Evolutionary conservation across 2,329 filamentous ascomycete species (phyloP).

Genomic region (Lasiodiplodia sp.): DNA sequence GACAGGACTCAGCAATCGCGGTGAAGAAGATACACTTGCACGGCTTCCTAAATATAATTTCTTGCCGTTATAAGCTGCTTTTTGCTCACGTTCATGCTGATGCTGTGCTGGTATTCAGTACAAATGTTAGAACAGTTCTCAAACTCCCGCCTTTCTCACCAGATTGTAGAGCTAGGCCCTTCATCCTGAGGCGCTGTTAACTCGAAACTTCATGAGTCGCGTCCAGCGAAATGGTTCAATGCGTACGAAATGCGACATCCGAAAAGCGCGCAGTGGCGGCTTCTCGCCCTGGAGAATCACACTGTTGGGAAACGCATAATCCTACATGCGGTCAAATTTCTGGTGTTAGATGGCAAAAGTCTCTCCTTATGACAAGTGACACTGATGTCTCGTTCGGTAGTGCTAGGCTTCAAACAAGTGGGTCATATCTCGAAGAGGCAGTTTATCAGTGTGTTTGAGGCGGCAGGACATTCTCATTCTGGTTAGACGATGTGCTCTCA

Average conservation of each 20-base stretch:
- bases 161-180: too few species aligned
- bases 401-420: not conserved
- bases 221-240: not conserved
- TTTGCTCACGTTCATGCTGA: not conserved
- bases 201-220: not conserved
- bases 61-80: not conserved
- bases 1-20: too few species aligned
- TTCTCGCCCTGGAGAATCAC: not conserved
- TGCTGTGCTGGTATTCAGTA: not conserved
- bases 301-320: not conserved
- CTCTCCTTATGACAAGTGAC: not conserved
- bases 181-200: not conserved
- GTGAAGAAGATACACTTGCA: not conserved
- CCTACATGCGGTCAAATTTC: not conserved
- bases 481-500: slow-evolving; percentile 19
- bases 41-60: not conserved
- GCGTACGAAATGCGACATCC: not conserved
- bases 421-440: slow-evolving; percentile 8
- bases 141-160: not conserved
- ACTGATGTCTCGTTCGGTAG: not conserved
- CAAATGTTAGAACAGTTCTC: not conserved
- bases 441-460: slow-evolving; percentile 19
- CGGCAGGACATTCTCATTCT: slow-evolving; percentile 7
- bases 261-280: not conserved
- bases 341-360: not conserved